phyloP scores from a whole-genome alignment of 768 basidiomycete species.

The Naganishia onofrii region DNA sequence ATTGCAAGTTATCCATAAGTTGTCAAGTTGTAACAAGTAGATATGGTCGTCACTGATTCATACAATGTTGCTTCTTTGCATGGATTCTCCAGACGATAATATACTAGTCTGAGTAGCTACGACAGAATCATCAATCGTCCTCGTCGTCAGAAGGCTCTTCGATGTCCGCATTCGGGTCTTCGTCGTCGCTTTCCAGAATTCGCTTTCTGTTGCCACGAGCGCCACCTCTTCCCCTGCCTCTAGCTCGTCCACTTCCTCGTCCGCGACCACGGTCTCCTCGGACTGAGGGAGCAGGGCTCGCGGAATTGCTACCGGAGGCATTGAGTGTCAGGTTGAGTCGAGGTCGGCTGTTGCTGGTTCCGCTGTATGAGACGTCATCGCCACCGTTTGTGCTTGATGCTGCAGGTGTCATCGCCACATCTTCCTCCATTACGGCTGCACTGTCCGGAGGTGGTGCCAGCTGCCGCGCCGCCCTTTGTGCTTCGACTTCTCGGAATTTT shows the following conservation, averaged over 20 bases:
- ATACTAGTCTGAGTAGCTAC: too few relatives aligned
- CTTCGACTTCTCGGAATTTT: conserved; percentile 34
- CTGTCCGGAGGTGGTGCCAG: background rate
- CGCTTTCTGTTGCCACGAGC: conserved; percentile 7
- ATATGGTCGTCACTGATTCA: too few relatives aligned
- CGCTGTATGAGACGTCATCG: conserved; percentile 20
- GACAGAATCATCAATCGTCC: background rate
- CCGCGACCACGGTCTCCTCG: background rate
- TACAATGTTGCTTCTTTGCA: too few relatives aligned
- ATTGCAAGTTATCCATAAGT: too few relatives aligned
- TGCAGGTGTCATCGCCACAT: conserved; percentile 9
- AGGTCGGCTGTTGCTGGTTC: conserved; percentile 18
- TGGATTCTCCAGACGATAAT: background rate
- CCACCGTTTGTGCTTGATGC: conserved; percentile 18
- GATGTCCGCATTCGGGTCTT: conserved; percentile 14
- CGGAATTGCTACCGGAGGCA: background rate
- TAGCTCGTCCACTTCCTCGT: background rate
- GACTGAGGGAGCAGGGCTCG: conserved; percentile 11
- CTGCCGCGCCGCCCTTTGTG: conserved; percentile 1
- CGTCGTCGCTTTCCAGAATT: conserved; percentile 13
- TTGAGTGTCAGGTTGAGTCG: conserved; percentile 19
- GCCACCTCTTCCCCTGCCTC: background rate
- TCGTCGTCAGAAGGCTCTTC: conserved; percentile 13
- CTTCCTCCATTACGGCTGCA: background rate
- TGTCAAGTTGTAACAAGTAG: too few relatives aligned